Conservation (phyloP, 2,329 filamentous ascomycete genomes). For the Pestalotiopsis sp. region DNA sequence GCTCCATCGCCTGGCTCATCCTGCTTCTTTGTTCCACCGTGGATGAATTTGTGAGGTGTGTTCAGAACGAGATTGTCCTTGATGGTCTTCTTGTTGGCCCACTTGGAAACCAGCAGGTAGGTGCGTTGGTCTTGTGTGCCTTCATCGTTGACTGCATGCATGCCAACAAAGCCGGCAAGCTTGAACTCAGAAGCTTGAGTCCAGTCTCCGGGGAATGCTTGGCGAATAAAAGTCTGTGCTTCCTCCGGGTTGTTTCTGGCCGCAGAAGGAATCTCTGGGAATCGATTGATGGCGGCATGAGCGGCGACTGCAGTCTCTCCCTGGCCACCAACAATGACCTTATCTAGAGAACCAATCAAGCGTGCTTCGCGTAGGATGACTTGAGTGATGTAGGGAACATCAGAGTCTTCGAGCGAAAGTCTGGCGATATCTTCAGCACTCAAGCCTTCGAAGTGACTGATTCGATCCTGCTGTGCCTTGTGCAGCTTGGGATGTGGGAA, state of each 20-base stretch:
- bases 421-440: constrained; percentile 12
- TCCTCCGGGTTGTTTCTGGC: neutral
- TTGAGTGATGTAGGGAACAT: constrained; percentile 20
- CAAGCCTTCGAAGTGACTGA: constrained; percentile 13
- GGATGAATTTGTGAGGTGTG: constrained; percentile 22
- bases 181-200: constrained; percentile 1
- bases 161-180: constrained; percentile 20
- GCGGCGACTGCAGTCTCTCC: constrained; percentile 21
- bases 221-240: constrained; percentile 5
- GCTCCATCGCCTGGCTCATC: constrained; percentile 16
- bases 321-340: constrained; percentile 20
- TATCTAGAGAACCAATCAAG: constrained; percentile 16
- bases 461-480: neutral
- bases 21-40: constrained; percentile 19
- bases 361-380: constrained; percentile 20
- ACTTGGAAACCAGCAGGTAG: constrained; percentile 14
- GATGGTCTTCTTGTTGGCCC: neutral
- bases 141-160: constrained; percentile 16
- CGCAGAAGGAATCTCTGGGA: constrained; percentile 12
- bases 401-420: constrained; percentile 9
- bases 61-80: constrained; percentile 17
- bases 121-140: constrained; percentile 18
- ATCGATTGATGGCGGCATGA: constrained; percentile 18
- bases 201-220: neutral
- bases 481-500: constrained; percentile 19